Evolutionary conservation across 1,284 basidiomycete species (phyloP).

Genomic region (Xanthoconium separans): DNA sequence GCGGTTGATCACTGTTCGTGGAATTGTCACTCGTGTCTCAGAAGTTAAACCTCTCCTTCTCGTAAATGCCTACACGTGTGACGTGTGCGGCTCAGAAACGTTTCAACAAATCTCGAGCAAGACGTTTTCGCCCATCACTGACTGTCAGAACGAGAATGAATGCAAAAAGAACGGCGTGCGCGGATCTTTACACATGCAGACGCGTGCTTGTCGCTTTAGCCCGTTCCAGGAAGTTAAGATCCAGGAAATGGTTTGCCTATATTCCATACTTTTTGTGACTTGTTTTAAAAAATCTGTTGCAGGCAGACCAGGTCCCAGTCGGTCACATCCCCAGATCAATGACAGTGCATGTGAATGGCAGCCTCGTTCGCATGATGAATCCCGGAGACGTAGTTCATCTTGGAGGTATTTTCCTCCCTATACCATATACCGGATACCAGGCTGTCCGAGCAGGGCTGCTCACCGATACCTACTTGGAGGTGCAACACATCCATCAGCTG

Average conservation of each 20-base stretch:
- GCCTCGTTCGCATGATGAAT: conserved; percentile 87
- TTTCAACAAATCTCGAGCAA: conserved; percentile 98
- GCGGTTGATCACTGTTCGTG: conserved; percentile 91
- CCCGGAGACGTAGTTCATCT: conserved; percentile 96
- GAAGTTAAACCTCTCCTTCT: conserved; percentile 98
- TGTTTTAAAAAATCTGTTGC: conserved; percentile 10
- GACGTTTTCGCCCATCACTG: conserved; percentile 85
- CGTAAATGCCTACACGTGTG: conserved; percentile 98
- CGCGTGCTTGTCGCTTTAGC: conserved; percentile 93
- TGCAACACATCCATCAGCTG: conserved; percentile 87
- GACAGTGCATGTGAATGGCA: conserved; percentile 93
- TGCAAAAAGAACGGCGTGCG: conserved; percentile 88
- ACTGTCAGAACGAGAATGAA: conserved; percentile 81
- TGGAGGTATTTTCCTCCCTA: conserved; percentile 87
- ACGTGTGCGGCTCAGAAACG: conserved; percentile 96
- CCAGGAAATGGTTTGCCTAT: conserved; percentile 86
- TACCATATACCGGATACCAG: conserved; percentile 86
- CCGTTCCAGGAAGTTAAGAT: conserved; percentile 99
- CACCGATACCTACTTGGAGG: conserved; percentile 97
- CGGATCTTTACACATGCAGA: conserved; percentile 97
- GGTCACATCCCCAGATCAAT: conserved; percentile 99
- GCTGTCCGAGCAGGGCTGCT: conserved; percentile 92
- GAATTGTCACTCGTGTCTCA: conserved; percentile 97
- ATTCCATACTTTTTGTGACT: neutral
- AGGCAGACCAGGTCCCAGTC: conserved; percentile 99